phyloP scores from a whole-genome alignment of 331 rosid species.

The Rhamnella rubrinervis region DNA sequence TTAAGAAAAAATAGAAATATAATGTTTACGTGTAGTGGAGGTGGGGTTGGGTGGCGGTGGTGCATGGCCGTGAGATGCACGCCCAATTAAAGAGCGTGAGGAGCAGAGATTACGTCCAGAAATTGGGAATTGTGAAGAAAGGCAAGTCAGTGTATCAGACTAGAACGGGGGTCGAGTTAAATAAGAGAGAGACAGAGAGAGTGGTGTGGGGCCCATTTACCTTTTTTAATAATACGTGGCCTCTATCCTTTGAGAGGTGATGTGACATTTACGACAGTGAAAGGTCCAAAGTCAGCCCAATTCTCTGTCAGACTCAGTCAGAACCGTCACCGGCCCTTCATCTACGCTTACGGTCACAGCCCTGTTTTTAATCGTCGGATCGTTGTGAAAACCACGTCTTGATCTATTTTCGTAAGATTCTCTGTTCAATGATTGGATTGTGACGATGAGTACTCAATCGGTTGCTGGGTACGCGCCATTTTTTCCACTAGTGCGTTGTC shows the following conservation, averaged over 20 bases:
- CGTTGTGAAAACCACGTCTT: not conserved
- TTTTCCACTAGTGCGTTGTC: too few relatives aligned
- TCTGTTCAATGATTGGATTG: not conserved
- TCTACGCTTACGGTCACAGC: not conserved
- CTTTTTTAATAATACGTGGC: not conserved
- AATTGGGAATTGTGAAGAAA: slow-evolving; percentile 1
- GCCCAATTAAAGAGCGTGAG: too few relatives aligned
- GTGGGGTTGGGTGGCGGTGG: too few relatives aligned
- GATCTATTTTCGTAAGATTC: too few relatives aligned
- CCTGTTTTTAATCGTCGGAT: not conserved
- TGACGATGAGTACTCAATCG: not conserved
- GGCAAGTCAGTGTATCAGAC: too few relatives aligned
- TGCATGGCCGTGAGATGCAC: too few relatives aligned
- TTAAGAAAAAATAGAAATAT: too few relatives aligned
- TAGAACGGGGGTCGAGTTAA: not conserved
- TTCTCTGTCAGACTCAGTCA: not conserved
- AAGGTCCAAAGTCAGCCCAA: not conserved
- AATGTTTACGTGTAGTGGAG: too few relatives aligned
- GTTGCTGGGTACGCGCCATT: too few relatives aligned
- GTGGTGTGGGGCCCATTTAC: not conserved
- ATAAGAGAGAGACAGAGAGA: not conserved
- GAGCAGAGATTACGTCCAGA: too few relatives aligned
- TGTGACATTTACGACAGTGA: slow-evolving; percentile 28
- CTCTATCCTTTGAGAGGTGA: not conserved
- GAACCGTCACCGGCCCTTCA: not conserved